Conservation (phyloP, 192 early-diverging fungal genomes). For the Gonapodya sp. region DNA sequence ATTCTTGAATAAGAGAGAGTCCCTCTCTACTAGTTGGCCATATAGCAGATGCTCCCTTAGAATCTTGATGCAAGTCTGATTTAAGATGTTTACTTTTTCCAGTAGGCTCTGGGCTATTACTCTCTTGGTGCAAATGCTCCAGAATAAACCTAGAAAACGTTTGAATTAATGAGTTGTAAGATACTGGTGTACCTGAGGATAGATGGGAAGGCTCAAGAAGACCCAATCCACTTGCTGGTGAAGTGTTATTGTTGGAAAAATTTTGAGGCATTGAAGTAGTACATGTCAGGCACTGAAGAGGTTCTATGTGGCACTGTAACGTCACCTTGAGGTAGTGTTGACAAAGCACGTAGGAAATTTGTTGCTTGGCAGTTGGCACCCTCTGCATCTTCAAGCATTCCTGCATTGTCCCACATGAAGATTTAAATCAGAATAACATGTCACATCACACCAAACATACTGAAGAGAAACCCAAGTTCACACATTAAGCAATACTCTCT, state of each 20-base stretch:
- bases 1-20: constrained; percentile 50
- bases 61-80: no score
- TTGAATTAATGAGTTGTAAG: constrained; percentile 71
- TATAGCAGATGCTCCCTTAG: constrained; percentile 19
- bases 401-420: background rate
- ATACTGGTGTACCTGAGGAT: constrained; percentile 26
- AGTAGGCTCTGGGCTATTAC: constrained; percentile 23
- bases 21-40: constrained; percentile 13
- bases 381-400: constrained; percentile 76
- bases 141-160: constrained; percentile 83
- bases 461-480: constrained; percentile 86
- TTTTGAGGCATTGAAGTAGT: background rate
- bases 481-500: constrained; percentile 77
- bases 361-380: constrained; percentile 92
- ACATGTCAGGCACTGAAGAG: background rate
- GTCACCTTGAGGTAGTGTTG: constrained; percentile 78
- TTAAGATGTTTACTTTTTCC: background rate
- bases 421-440: background rate
- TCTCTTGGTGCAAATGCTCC: constrained; percentile 78
- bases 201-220: constrained; percentile 79
- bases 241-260: no score
- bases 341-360: constrained; percentile 79
- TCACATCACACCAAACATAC: constrained; percentile 14
- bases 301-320: no score
- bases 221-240: constrained; percentile 64